Evolutionary conservation across 2,329 filamentous ascomycete genomes (phyloP), one percentile per base, ranked within the genome.

Genomic region (Arthrinium puccinioides): DNA sequence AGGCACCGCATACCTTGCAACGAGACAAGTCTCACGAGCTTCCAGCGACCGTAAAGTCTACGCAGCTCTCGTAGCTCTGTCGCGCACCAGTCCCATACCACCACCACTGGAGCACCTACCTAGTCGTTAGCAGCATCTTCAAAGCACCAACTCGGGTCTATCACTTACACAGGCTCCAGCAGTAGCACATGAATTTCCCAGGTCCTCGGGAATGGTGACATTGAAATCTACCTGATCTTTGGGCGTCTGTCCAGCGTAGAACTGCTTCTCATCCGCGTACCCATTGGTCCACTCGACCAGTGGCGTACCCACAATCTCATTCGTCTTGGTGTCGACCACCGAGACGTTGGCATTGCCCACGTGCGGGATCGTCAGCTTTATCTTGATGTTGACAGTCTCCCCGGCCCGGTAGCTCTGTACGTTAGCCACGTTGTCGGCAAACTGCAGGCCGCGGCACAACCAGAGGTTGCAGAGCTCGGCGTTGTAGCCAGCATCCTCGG

Each of bases 381-480:
- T 62, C 26, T 45, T 57, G 44, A 73, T 45, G 32, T 40, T 37
- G 23, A 75, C 57, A 21, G 53, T 54, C 53, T 74, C 56, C 40
- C 70, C 70, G 10, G 65, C 53, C n/a, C 62, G 67, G 62, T 67
- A 78, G 27, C 54, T 60, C 45, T 72, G 63, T 32, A 78, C 62
- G 47, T 71, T 70, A 36, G 36, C 36, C 43, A 55, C 68, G 59
- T 73, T 73, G 59, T 79, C 75, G 31, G 50, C 64, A 55, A 68
- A 74, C 51, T 76, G 67, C 57, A 70, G 69, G 42, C 74, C 74
- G 59, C 76, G 75, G 70, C 72, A 76, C 31, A 72, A 63, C 64
- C 64, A 74, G 49, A 74, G 59, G 48, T 72, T 59, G 54, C 72
- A 76, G 59, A 72, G 70, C 40, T 48, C 48, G 55, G 75, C 68